Evolutionary conservation across 2,329 filamentous ascomycete species (phyloP).

Genomic region (Penicillium verrucosum): DNA sequence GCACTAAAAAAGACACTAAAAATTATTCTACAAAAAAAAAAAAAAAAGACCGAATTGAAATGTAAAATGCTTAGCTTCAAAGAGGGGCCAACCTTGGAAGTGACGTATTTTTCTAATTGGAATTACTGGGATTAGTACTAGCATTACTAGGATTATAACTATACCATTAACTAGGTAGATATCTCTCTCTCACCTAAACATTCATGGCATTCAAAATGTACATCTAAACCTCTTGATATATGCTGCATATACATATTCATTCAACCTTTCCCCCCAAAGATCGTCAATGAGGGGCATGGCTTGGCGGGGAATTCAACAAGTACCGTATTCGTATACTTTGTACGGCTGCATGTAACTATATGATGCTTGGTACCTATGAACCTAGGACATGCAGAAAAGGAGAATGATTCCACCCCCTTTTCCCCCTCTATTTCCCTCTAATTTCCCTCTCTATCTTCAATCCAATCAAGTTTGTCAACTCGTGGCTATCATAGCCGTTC

Average conservation of each 20-base stretch:
- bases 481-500: constrained; percentile 36
- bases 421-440: background rate
- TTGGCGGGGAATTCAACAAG: constrained; percentile 11
- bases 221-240: background rate
- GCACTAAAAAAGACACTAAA: background rate
- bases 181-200: background rate
- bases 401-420: too few relatives aligned
- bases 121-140: background rate
- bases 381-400: background rate
- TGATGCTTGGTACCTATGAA: background rate
- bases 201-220: background rate
- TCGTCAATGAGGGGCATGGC: constrained; percentile 20
- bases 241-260: background rate
- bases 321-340: background rate
- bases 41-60: background rate
- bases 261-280: background rate
- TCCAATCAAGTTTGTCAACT: background rate
- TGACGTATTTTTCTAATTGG: constrained; percentile 14
- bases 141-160: too few relatives aligned
- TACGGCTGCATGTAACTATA: background rate
- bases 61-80: constrained; percentile 7
- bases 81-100: background rate
- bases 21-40: background rate
- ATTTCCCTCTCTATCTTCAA: background rate
- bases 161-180: too few relatives aligned